Evolutionary conservation across 2,329 filamentous ascomycete genomes (phyloP).

Genomic region (Aspergillus luchuensis): DNA sequence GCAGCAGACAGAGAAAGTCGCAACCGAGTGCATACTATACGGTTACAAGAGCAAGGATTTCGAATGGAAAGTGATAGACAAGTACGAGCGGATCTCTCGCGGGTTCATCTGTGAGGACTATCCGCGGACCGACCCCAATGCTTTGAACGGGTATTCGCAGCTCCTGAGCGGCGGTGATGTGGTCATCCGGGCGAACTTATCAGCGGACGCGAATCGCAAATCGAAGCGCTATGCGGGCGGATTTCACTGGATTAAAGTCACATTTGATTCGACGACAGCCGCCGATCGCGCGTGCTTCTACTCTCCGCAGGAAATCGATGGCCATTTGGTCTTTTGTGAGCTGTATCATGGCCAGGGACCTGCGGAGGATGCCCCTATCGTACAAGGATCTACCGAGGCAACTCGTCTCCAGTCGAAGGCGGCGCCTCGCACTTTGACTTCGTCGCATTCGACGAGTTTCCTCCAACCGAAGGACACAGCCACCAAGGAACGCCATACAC

Average conservation of each 20-base stretch:
- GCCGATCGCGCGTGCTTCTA: slow-evolving; percentile 69
- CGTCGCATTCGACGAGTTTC: slow-evolving; percentile 40
- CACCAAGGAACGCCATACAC: slow-evolving; percentile 35
- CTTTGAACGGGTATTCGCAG: slow-evolving; percentile 69
- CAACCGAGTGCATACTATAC: slow-evolving; percentile 80
- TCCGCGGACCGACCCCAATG: slow-evolving; percentile 75
- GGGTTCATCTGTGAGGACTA: slow-evolving; percentile 93
- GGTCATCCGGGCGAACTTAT: slow-evolving; percentile 67
- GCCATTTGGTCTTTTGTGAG: slow-evolving; percentile 71
- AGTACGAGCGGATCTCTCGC: slow-evolving; percentile 79
- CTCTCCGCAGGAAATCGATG: slow-evolving; percentile 71
- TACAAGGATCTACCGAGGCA: slow-evolving; percentile 46
- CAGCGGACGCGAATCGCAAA: slow-evolving; percentile 71
- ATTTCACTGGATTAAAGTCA: slow-evolving; percentile 88
- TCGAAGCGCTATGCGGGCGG: slow-evolving; percentile 82
- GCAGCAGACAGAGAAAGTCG: slow-evolving; percentile 51
- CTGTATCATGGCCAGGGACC: slow-evolving; percentile 67
- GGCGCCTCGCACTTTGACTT: slow-evolving; percentile 37
- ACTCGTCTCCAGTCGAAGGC: slow-evolving; percentile 30
- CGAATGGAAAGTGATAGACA: slow-evolving; percentile 82
- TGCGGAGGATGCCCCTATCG: slow-evolving; percentile 63
- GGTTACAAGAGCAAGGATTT: slow-evolving; percentile 71
- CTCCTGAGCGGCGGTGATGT: slow-evolving; percentile 73
- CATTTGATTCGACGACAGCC: slow-evolving; percentile 72
- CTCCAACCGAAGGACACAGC: slow-evolving; percentile 29